These are phyloP conservation scores for Spironucleus salmonicida DNA, from an alignment of 208 protist species.

Conservation along the genomic window DNA sequence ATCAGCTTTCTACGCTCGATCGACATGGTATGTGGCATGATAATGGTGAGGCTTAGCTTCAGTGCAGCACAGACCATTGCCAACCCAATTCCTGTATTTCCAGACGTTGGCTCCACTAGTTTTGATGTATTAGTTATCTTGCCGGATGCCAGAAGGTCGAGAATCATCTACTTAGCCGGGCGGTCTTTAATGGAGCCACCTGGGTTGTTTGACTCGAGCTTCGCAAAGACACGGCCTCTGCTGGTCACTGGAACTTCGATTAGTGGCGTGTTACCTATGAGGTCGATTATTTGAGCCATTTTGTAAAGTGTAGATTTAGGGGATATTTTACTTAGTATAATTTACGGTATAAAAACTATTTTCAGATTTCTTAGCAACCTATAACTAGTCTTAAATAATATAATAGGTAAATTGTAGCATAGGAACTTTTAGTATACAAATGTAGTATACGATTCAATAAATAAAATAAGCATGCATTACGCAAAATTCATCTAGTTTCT, in stretches of 20 bases:
- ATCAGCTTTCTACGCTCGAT: conserved; percentile 39
- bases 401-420: too few species aligned
- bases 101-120: conserved; percentile 43
- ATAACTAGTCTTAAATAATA: too few species aligned
- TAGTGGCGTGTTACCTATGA: not conserved
- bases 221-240: not conserved
- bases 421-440: too few species aligned
- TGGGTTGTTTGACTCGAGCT: conserved; percentile 21
- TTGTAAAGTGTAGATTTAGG: too few species aligned
- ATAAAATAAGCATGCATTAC: too few species aligned
- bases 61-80: conserved; percentile 37
- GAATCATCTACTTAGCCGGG: conserved; percentile 38
- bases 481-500: too few species aligned
- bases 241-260: not conserved
- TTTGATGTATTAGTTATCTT: conserved; percentile 33
- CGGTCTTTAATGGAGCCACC: conserved; percentile 41
- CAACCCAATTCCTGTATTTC: conserved; percentile 45
- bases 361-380: too few species aligned
- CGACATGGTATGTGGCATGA: conserved; percentile 41
- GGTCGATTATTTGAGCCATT: not conserved
- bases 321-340: too few species aligned
- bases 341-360: too few species aligned
- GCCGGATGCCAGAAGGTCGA: conserved; percentile 35
- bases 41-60: conserved; percentile 37
- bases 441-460: too few species aligned